Evolutionary conservation across 2,329 filamentous ascomycete genomes (phyloP).

Genomic region (Diplodia seriata): DNA sequence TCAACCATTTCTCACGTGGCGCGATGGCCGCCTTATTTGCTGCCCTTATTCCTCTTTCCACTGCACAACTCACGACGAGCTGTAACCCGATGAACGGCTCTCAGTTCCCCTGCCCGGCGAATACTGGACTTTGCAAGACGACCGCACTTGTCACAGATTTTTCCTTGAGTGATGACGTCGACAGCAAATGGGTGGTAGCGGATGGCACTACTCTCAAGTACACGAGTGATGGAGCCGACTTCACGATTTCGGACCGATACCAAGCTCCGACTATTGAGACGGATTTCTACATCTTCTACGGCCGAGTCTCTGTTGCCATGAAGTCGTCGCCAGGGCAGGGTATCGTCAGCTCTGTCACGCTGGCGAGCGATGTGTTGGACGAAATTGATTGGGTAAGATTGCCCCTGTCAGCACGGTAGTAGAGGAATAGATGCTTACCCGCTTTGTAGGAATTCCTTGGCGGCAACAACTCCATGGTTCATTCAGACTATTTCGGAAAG

Average conservation of each 20-base stretch:
- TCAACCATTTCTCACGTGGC: slow-evolving; percentile 5
- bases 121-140: slow-evolving; percentile 55
- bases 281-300: slow-evolving; percentile 38
- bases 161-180: slow-evolving; percentile 50
- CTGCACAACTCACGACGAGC: slow-evolving; percentile 51
- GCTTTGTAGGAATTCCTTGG: slow-evolving; percentile 54
- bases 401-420: neutral
- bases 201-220: slow-evolving; percentile 66
- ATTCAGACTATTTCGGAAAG: slow-evolving; percentile 78
- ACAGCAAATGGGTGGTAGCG: slow-evolving; percentile 66
- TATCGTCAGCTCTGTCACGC: slow-evolving; percentile 33
- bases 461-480: slow-evolving; percentile 64
- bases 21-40: slow-evolving; percentile 34
- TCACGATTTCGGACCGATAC: slow-evolving; percentile 70
- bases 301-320: slow-evolving; percentile 36
- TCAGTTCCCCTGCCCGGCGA: slow-evolving; percentile 48
- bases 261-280: slow-evolving; percentile 64
- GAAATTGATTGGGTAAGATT: slow-evolving; percentile 35
- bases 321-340: slow-evolving; percentile 34
- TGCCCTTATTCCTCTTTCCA: slow-evolving; percentile 37
- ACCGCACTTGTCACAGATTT: slow-evolving; percentile 51
- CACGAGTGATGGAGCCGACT: slow-evolving; percentile 67
- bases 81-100: slow-evolving; percentile 53
- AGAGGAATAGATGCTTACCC: slow-evolving; percentile 29
- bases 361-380: slow-evolving; percentile 34